Base-by-base conservation (phyloP, 1,284 basidiomycete species). In the Trametes hirsuta region DNA sequence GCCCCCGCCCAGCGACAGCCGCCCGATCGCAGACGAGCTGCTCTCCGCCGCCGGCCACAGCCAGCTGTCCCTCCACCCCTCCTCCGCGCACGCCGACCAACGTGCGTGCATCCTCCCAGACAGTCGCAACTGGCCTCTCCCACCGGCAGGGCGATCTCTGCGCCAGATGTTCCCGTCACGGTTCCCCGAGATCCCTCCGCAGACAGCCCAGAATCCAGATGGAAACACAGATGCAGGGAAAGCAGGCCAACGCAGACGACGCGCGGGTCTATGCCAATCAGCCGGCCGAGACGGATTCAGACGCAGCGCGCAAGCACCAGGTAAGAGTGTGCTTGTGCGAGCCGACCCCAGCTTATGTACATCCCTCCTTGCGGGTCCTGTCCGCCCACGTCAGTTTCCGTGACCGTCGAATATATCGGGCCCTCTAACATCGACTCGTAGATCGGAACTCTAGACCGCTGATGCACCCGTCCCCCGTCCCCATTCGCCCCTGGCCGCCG, bases 31-130 rank as follows among this genome's bases (percentile, higher is more conserved):
- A 55, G 68, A 67, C 66, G 69, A 61, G 39, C 58, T 49, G 51
- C 47, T 42, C 59, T 55, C 58, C 61, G 44, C 46, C 58, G 34
- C 35, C 47, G 62, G 47, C 58, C 55, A 59, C 22, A 51, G 18
- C 46, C 36, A 34, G 6, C 37, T 45, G 36, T 44, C 48, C 53
- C 64, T 59, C 52, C 62, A 57, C 41, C 64, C 59, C 58, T 63
- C 61, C 65, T 60, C 58, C 64, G 62, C 61, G 54, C 62, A 61
- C 49, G 54, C 59, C 61, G 71, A 71, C 69, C 65, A 72, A 73
- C 72, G 72, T 72, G 71, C 70, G 70, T 72, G 68, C 72, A 74
- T 74, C 36, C 34, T 45, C 53, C 37, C 51, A 37, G 45, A 39
- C 50, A 35, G 4, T 48, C 30, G 30, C 30, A 5, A 8, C 6